Conservation (phyloP, 1,284 basidiomycete species). For the Puccinia hordei region DNA sequence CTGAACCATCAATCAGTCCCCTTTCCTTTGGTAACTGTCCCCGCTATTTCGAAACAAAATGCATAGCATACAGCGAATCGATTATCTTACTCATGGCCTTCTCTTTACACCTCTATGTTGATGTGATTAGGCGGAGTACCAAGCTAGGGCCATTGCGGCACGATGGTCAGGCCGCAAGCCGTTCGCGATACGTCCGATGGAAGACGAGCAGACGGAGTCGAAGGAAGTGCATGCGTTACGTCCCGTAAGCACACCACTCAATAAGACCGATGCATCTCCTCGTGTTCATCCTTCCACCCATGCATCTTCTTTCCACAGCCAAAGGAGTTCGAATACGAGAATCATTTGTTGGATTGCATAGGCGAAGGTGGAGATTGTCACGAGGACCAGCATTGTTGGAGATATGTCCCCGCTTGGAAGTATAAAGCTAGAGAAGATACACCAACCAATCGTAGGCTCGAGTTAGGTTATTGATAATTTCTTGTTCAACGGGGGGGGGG, state of each 20-base stretch:
- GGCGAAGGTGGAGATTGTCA: background rate
- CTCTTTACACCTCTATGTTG: too few species aligned
- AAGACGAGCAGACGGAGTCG: conserved; percentile 22
- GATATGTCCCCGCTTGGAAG: conserved; percentile 21
- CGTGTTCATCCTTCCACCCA: background rate
- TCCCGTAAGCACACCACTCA: background rate
- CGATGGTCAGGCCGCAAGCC: conserved; percentile 11
- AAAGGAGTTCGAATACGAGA: conserved; percentile 22
- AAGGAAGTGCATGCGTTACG: conserved; percentile 22
- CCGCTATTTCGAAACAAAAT: background rate
- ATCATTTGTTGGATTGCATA: conserved; percentile 24
- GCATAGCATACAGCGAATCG: background rate
- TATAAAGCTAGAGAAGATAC: background rate
- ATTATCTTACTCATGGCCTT: too few species aligned
- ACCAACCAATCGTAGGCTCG: background rate
- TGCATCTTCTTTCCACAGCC: background rate
- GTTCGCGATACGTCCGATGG: conserved; percentile 12
- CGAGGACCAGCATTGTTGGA: conserved; percentile 4
- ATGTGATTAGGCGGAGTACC: conserved; percentile 35
- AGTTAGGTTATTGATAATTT: conserved; percentile 32
- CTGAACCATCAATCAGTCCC: conserved; percentile 20
- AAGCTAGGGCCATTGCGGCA: conserved; percentile 39
- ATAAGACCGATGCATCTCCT: background rate
- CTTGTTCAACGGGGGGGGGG: too few species aligned
- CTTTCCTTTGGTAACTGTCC: conserved; percentile 20